Evolutionary conservation across 495 filamentous ascomycete genomes (phyloP).

Genomic region (Xylaria venustula): DNA sequence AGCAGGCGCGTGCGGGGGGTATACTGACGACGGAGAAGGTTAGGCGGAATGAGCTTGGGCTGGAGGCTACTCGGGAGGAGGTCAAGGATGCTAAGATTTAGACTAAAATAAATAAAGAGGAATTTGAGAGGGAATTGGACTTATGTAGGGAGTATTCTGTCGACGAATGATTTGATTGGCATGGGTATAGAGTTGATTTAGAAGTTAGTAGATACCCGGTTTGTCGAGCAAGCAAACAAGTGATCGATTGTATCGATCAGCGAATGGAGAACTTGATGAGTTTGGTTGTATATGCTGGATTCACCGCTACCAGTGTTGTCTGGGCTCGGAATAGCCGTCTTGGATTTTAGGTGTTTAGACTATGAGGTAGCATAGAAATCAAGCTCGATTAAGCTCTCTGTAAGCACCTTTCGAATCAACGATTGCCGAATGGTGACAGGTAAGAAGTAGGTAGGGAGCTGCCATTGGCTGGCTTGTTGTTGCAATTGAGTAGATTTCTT

Average conservation of each 20-base stretch:
- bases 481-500: no score
- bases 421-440: no score
- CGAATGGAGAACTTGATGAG: not conserved
- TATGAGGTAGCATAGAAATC: not conserved
- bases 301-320: not conserved
- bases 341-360: not conserved
- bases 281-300: not conserved
- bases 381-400: no score
- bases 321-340: not conserved
- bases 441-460: no score
- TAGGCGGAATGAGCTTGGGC: slow-evolving; percentile 44
- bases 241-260: not conserved
- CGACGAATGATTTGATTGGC: no score
- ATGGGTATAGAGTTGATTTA: no score
- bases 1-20: slow-evolving; percentile 56
- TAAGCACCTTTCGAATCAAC: no score
- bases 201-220: no score
- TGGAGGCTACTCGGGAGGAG: slow-evolving; percentile 58
- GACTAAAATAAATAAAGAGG: not conserved
- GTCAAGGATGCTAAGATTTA: slow-evolving; percentile 59
- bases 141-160: no score
- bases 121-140: no score
- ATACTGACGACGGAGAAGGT: slow-evolving; percentile 56
- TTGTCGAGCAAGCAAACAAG: not conserved
- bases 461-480: no score